Base-by-base conservation (phyloP, 148 eudicot genomes). In the Fagopyrum tataricum region DNA sequence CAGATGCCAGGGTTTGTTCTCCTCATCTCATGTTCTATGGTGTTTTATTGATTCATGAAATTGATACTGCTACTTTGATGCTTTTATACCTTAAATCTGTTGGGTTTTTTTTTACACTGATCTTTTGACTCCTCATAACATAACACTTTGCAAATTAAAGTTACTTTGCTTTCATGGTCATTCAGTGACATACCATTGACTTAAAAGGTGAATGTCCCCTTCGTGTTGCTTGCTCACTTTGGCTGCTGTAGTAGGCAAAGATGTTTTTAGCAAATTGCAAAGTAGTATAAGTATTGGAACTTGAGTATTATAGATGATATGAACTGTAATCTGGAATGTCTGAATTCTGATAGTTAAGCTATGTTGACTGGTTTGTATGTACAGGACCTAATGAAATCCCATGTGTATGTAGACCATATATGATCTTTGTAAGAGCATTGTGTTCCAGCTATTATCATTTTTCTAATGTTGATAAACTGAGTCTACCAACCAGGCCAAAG, bases 1-100 rank as follows among this genome's bases (percentile, higher is more conserved):
- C 99, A 81, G 88, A 96, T 85, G 94, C 93, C 43, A 87, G 97
- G 96, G 99, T 96, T 76, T 17, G 93, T 64, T 64, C 42, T 64
- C 20, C 20, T 64, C 7, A 64, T 37, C 42, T 15, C 14, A 64
- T 39, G 39, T 13, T 59, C 14, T 12, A 31, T 64, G 39, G 18
- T 64, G 42, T n/a, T 64, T 62, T 43, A 37, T 64, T 42, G 39
- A 37, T 14, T 13, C 20, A 37, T 37, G 43, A 64, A 11, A 10
- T 64, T 64, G 21, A 14, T 21, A 64, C 10, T n/a, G 7, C 31
- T 56, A 20, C 31, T 56, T 21, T 21, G 31, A 21, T 17, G 23
- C 6, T n/a, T 52, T 15, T 4, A 17, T 17, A 17, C 21, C 7
- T 52, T 17, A 4, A 4, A 17, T 52, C 6, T 2, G 4, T 4